Evolutionary conservation across 306 rosid genomes (phyloP).

Genomic region (Parietaria judaica): DNA sequence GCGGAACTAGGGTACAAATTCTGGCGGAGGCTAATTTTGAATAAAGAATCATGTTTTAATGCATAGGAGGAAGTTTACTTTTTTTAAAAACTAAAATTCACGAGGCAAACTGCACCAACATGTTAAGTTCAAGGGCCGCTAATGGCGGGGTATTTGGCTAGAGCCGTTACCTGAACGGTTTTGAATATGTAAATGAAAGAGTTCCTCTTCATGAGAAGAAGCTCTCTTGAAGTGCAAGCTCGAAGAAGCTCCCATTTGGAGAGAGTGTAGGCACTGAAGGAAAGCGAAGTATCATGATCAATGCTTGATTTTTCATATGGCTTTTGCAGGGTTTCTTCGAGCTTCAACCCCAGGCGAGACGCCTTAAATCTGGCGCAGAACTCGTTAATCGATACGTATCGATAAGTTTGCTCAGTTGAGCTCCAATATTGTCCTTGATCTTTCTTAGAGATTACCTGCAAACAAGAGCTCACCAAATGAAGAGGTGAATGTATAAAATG

Average conservation of each 20-base stretch:
- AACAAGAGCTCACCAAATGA: background rate
- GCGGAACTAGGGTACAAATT: too few species aligned
- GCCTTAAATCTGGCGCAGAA: conserved; percentile 27
- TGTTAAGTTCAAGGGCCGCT: too few species aligned
- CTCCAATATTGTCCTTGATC: conserved; percentile 45
- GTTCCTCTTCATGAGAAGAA: conserved; percentile 40
- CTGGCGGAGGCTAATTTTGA: too few species aligned
- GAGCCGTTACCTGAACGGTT: conserved; percentile 29
- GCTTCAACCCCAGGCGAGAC: conserved; percentile 25
- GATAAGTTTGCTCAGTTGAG: conserved; percentile 9
- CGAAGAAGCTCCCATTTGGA: conserved; percentile 37
- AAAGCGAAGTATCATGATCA: conserved; percentile 16
- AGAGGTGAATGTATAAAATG: background rate
- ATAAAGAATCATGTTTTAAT: too few species aligned
- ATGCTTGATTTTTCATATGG: conserved; percentile 19
- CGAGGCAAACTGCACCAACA: too few species aligned
- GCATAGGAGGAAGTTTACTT: too few species aligned
- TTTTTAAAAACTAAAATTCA: too few species aligned
- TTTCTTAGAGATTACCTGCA: conserved; percentile 31
- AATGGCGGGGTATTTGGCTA: background rate
- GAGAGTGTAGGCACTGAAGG: conserved; percentile 20
- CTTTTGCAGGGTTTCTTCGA: conserved; percentile 21
- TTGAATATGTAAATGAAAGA: conserved; percentile 29
- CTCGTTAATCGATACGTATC: conserved; percentile 22
- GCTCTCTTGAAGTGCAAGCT: conserved; percentile 37